Percentiles rank a stretch among this genome's conserved stretches.
phyloP scores from a whole-genome alignment of 164 flowering plant genomes.

The Nelumbo lutea region DNA sequence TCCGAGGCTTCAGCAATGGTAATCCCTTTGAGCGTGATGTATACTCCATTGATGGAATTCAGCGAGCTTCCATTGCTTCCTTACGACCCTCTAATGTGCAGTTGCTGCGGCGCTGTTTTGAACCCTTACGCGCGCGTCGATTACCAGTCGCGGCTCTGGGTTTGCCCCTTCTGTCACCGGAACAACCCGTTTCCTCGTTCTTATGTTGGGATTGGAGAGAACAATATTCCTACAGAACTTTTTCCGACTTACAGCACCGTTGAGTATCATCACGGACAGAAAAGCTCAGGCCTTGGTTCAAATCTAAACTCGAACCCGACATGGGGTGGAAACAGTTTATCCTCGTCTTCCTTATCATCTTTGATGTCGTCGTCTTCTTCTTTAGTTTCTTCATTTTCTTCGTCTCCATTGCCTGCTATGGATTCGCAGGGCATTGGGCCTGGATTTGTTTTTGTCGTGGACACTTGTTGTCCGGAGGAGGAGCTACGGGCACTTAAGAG shows the following conservation, averaged over 20 bases:
- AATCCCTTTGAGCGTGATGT: slow-evolving; percentile 71
- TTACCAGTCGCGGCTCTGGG: slow-evolving; percentile 68
- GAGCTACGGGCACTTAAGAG: slow-evolving; percentile 72
- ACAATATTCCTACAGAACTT: slow-evolving; percentile 87
- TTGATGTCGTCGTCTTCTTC: slow-evolving; percentile 25
- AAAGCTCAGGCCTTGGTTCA: slow-evolving; percentile 6
- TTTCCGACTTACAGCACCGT: slow-evolving; percentile 87
- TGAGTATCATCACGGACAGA: slow-evolving; percentile 45
- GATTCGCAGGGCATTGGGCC: slow-evolving; percentile 40
- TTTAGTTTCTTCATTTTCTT: slow-evolving; percentile 21
- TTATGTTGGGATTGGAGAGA: slow-evolving; percentile 59
- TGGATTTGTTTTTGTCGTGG: slow-evolving; percentile 87
- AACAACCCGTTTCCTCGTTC: slow-evolving; percentile 64
- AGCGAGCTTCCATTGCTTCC: slow-evolving; percentile 68
- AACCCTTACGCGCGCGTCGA: slow-evolving; percentile 96
- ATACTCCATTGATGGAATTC: slow-evolving; percentile 66
- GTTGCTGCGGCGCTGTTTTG: slow-evolving; percentile 53
- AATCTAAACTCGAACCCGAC: slow-evolving; percentile 13
- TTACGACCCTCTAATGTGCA: slow-evolving; percentile 71
- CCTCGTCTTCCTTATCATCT: slow-evolving; percentile 19
- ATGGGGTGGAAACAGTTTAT: slow-evolving; percentile 15
- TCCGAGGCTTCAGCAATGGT: slow-evolving; percentile 49
- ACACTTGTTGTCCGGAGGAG: slow-evolving; percentile 50
- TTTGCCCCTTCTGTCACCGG: slow-evolving; percentile 70
- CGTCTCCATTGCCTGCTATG: slow-evolving; percentile 18